Evolutionary conservation across 2,329 filamentous ascomycete genomes (phyloP), one percentile per base, ranked within the genome.

Genomic region (Lachnellula willkommii): DNA sequence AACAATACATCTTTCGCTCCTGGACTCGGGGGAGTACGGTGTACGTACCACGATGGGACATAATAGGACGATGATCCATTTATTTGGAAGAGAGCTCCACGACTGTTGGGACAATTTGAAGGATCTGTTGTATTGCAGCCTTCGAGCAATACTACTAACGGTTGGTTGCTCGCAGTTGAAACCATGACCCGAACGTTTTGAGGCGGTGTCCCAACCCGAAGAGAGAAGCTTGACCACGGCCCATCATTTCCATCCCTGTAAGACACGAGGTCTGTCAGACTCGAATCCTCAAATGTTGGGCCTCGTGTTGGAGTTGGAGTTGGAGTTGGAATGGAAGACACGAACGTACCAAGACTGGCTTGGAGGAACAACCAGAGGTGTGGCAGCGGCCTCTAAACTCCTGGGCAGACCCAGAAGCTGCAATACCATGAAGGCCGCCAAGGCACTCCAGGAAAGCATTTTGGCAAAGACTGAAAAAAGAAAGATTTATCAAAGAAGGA

Each of bases 221-320:
- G 49, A 55, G 69, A 61, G 55, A 74, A 74, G 22, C 63, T 72
- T 56, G 72, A 74, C 72, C 72, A 74, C 36, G 70, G 67, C n/a
- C 72, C 72, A 54, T 75, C 73, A 45, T 56, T 61, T 1, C 61
- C 61, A 43, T 63, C 61, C 56, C 58, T 59, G 59, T 20, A 15
- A 50, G 8, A 47, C 22, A 36, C 5, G 39, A 46, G 37, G 50
- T 52, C 14, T 20, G 22, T 46, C 17, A 43, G 43, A 47, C 9
- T 24, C 3, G 24, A 47, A 12, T 48, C n/a, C 5, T 28, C 32
- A 28, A 26, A 15, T 48, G 22, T 35, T 32, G 15, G 26, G 20
- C 20, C 11, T 15, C 7, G 45, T 22, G 45, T 15, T 28, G 20
- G 24, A 22, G 20, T n/a, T 47, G n/a, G 20, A 15, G 20, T 36